Evolutionary conservation across 805 yeast species (phyloP).

Genomic region (Wickerhamiella domercqiae): DNA sequence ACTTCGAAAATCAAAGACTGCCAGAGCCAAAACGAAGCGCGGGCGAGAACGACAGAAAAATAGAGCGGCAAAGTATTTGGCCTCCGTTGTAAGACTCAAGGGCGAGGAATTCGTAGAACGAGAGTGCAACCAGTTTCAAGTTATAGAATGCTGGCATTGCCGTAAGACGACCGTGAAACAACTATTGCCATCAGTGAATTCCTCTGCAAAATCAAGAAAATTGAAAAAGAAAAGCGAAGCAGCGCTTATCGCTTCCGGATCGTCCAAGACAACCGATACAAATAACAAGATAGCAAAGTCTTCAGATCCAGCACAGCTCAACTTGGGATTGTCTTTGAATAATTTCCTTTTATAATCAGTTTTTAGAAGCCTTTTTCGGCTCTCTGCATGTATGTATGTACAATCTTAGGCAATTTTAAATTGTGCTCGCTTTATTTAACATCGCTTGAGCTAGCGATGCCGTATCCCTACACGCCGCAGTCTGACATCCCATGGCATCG

Average conservation of each 20-base stretch:
- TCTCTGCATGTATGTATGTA: constrained; percentile 3
- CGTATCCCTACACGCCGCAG: constrained; percentile 16
- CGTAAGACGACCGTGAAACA: not conserved
- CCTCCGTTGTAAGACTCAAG: not conserved
- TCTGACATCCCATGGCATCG: constrained; percentile 10
- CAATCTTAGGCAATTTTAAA: not conserved
- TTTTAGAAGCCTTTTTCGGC: not conserved
- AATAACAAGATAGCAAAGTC: too few species aligned
- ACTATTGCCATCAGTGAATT: not conserved
- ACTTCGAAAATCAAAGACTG: not conserved
- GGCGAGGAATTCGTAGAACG: not conserved
- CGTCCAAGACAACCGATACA: too few species aligned
- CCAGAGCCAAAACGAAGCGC: not conserved
- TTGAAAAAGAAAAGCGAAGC: too few species aligned
- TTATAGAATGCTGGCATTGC: not conserved
- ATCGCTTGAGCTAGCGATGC: constrained; percentile 9
- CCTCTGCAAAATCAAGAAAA: not conserved
- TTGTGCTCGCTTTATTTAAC: constrained; percentile 1
- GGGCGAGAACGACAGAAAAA: not conserved
- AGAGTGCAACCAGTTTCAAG: not conserved
- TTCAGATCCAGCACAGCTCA: too few species aligned
- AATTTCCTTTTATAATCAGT: not conserved
- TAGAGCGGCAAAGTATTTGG: not conserved
- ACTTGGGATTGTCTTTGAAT: too few species aligned
- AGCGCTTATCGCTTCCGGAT: too few species aligned